Percentiles rank a stretch among this genome's conserved stretches.
These are phyloP conservation scores for Tolypocladium tropicale DNA, from an alignment of 2,329 filamentous ascomycete species.

Conservation along the genomic window DNA sequence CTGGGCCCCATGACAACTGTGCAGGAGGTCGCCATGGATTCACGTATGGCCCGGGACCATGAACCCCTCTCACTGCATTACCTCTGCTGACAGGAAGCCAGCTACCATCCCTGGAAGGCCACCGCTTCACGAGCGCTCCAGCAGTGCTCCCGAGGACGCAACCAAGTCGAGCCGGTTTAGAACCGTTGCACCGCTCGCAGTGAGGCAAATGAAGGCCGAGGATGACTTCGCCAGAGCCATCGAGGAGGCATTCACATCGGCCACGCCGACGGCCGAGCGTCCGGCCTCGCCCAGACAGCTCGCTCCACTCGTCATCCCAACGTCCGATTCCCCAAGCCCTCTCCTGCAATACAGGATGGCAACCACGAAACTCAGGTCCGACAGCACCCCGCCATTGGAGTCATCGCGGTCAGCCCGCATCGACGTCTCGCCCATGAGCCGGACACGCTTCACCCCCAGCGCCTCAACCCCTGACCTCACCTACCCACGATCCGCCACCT, in stretches of 20 bases:
- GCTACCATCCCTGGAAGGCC: constrained; percentile 59
- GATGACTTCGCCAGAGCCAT: constrained; percentile 11
- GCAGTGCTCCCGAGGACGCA: constrained; percentile 38
- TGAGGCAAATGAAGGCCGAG: constrained; percentile 5
- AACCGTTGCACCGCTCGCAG: neutral
- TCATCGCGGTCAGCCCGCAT: constrained; percentile 27
- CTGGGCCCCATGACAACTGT: constrained; percentile 59
- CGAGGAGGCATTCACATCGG: constrained; percentile 13
- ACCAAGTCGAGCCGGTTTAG: constrained; percentile 6
- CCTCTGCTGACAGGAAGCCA: constrained; percentile 15
- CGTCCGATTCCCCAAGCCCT: constrained; percentile 3
- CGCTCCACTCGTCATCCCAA: constrained; percentile 47
- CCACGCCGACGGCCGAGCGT: constrained; percentile 10
- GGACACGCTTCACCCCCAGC: constrained; percentile 28
- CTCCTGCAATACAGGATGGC: constrained; percentile 25
- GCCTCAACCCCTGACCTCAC: constrained; percentile 26
- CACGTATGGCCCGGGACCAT: constrained; percentile 42
- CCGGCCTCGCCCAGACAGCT: constrained; percentile 44
- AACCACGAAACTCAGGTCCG: constrained; percentile 34
- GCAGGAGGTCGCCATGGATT: constrained; percentile 58
- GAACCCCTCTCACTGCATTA: neutral
- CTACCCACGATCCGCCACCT: constrained; percentile 33
- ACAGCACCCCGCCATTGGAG: constrained; percentile 30
- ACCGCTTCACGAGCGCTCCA: constrained; percentile 53
- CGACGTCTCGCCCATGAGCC: constrained; percentile 36